Evolutionary conservation across 345 rosid genomes (phyloP).

Genomic region (Eutrema yunnanense): DNA sequence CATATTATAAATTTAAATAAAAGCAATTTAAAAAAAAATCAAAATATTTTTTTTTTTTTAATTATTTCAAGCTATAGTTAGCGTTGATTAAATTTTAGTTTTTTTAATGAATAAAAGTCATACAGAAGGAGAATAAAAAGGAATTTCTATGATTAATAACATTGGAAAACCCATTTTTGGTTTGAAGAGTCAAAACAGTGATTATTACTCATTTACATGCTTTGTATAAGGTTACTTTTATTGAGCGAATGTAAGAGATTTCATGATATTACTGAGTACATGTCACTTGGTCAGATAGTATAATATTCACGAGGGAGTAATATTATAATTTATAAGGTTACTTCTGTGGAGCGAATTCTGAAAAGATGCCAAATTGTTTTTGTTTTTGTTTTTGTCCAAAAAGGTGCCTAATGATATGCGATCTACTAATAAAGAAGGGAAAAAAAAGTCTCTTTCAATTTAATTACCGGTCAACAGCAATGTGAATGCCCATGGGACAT

Average conservation of each 20-base stretch:
- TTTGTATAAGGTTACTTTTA: background rate
- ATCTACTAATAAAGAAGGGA: no score
- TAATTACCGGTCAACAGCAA: background rate
- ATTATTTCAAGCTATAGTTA: no score
- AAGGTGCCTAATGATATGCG: background rate
- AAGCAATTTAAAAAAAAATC: no score
- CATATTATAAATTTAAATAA: no score
- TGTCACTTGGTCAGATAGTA: background rate
- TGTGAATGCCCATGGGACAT: slow-evolving; percentile 6
- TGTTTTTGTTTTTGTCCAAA: background rate
- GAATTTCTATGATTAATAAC: background rate
- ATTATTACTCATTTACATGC: background rate
- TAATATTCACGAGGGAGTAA: no score
- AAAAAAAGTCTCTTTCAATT: background rate
- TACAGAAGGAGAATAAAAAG: background rate
- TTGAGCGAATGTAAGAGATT: background rate
- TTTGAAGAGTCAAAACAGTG: slow-evolving; percentile 6
- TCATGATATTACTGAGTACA: background rate
- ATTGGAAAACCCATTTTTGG: background rate
- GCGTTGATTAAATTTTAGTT: no score
- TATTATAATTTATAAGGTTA: background rate
- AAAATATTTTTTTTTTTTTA: no score
- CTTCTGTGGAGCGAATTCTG: background rate
- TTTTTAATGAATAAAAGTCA: background rate
- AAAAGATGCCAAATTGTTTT: background rate